Conservation (phyloP, 257 asterid species). For the Fraxinus quadrangulata region DNA sequence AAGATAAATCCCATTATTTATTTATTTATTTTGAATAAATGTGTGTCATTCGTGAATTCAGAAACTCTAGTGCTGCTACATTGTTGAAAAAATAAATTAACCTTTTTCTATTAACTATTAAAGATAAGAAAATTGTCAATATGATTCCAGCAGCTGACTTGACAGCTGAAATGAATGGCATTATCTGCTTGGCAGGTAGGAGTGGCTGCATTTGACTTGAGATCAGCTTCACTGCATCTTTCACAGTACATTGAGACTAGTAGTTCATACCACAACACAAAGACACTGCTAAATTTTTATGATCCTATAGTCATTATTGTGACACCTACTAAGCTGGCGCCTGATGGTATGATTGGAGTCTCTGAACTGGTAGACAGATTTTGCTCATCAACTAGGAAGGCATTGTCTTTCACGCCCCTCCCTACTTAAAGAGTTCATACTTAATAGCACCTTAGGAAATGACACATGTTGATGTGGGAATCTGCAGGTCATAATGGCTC, state of each 20-base stretch:
- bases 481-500: conserved; percentile 70
- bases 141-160: conserved; percentile 13
- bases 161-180: neutral
- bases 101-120: neutral
- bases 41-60: neutral
- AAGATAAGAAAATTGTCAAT: neutral
- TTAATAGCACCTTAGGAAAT: conserved; percentile 27
- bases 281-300: conserved; percentile 81
- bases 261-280: conserved; percentile 89
- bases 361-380: conserved; percentile 80
- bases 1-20: neutral
- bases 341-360: conserved; percentile 96
- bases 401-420: conserved; percentile 8
- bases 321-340: conserved; percentile 77
- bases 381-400: conserved; percentile 76
- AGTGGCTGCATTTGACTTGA: conserved; percentile 91
- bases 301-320: conserved; percentile 89
- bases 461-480: conserved; percentile 29
- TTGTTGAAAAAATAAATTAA: neutral
- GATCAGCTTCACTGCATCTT: conserved; percentile 95
- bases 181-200: conserved; percentile 62
- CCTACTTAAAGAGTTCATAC: neutral
- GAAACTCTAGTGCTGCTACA: neutral
- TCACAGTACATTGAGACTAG: conserved; percentile 97
- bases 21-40: neutral